phyloP scores from a whole-genome alignment of 2,329 filamentous ascomycete genomes.

The Diplodia mutila region DNA sequence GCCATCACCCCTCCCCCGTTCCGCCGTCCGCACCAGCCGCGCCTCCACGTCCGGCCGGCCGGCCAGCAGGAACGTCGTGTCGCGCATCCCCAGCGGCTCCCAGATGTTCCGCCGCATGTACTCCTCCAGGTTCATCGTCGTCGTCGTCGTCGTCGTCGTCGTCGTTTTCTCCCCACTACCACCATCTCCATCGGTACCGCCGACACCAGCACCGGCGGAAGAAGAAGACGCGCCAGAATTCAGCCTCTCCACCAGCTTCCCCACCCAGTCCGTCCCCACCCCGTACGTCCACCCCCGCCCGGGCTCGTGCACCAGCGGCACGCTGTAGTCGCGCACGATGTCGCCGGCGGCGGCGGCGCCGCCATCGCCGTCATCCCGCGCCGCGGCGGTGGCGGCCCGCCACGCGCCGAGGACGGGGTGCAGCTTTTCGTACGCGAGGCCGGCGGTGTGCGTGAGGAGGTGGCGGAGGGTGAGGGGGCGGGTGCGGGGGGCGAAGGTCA shows the following conservation, averaged over 20 bases:
- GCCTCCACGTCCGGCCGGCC: background rate
- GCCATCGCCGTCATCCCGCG: background rate
- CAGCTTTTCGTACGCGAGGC: conserved; percentile 50
- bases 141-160: conserved; percentile 28
- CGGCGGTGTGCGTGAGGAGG: conserved; percentile 57
- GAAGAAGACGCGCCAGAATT: conserved; percentile 28
- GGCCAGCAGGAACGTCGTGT: conserved; percentile 31
- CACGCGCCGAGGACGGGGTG: conserved; percentile 49
- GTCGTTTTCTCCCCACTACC: conserved; percentile 30
- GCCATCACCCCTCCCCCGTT: background rate
- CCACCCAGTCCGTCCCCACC: conserved; percentile 53
- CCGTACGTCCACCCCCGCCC: conserved; percentile 55
- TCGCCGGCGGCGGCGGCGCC: too few species aligned
- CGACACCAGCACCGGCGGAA: conserved; percentile 18
- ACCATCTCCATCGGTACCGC: conserved; percentile 33
- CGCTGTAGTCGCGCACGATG: conserved; percentile 39
- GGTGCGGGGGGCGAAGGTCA: conserved; percentile 30
- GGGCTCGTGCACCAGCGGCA: conserved; percentile 35
- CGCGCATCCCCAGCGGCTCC: conserved; percentile 30
- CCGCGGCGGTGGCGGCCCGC: conserved; percentile 41
- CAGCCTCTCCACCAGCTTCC: conserved; percentile 48
- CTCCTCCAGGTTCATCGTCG: conserved; percentile 30
- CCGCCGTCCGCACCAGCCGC: conserved; percentile 27
- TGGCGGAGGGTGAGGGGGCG: conserved; percentile 39
- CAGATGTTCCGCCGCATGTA: conserved; percentile 35